Base-by-base conservation (phyloP, 805 yeast genomes). In the Clavispora phyllophila region DNA sequence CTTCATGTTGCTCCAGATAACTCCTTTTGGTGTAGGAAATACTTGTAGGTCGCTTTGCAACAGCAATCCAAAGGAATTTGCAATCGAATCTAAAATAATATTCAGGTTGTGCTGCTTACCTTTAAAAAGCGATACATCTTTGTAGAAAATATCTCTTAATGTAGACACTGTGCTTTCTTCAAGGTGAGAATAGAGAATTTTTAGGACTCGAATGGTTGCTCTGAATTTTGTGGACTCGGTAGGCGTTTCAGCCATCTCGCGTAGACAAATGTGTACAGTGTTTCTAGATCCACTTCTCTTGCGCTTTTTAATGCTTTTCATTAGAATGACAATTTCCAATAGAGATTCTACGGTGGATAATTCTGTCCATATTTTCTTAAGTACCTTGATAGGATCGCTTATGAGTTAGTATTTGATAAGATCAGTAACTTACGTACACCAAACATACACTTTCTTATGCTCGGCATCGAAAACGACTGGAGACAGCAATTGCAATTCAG, bases 121-220 rank as follows among this genome's bases (percentile, higher is more conserved):
- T 5, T 41, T 24, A 25, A 44, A 52, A 6, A 50, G 46, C 5
- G 41, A 35, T 12, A 50, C 49, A 27, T 52, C 51, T 17, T 44
- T 37, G 37, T 52, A 52, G 36, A 43, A 52, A 7, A 52, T 40
- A 27, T 52, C 56, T 15, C 56, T 29, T 14, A 50, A 34, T 1
- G 56, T 48, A 2, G 54, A 45, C 9, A 15, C 32, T 5, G 37
- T 39, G 12, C 42, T 40, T 20, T 35, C 18, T 4, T 24, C 27
- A 6, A 49, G 27, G 15, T 49, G 46, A 17, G 25, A 40, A 12
- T 45, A 32, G 22, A 44, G 25, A 9, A 51, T 36, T 24, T 42
- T 35, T 3, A 49, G 18, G 3, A 50, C 41, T 9, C 46, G 35
- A 3, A 50, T 13, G 2, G 49, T 18, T 3, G 46, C 42, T 3